Conservation (phyloP, 805 yeast genomes). For the Schizosaccharomyces octosporus region DNA sequence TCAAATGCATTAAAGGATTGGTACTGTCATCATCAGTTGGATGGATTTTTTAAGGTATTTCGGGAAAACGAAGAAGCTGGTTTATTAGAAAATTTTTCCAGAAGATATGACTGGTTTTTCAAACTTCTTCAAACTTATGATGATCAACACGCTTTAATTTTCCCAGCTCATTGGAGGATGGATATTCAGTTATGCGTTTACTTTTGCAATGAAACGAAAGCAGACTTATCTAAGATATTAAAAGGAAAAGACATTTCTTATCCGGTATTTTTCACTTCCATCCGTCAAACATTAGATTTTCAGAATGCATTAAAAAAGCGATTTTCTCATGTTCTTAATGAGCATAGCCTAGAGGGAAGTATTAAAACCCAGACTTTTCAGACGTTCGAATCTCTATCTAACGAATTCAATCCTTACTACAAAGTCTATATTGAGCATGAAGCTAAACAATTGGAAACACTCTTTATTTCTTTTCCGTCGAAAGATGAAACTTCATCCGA, state of each 20-base stretch:
- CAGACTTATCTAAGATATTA: constrained; percentile 35
- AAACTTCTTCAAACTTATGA: constrained; percentile 39
- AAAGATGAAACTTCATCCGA: constrained; percentile 25
- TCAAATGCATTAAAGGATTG: constrained; percentile 39
- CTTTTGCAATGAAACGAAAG: constrained; percentile 46
- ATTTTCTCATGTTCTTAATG: constrained; percentile 11
- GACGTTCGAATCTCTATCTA: constrained; percentile 25
- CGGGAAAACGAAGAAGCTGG: constrained; percentile 78
- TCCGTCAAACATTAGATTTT: constrained; percentile 62
- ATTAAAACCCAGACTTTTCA: neutral
- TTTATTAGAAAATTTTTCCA: constrained; percentile 57
- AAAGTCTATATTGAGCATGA: constrained; percentile 73
- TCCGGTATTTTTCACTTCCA: constrained; percentile 37
- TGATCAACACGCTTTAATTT: constrained; percentile 25
- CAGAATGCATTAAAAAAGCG: constrained; percentile 47
- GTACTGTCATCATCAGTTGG: constrained; percentile 45
- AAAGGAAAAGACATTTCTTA: constrained; percentile 22
- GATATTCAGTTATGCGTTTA: constrained; percentile 30
- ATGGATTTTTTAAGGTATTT: constrained; percentile 56
- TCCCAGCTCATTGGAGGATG: constrained; percentile 54
- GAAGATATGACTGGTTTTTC: constrained; percentile 63
- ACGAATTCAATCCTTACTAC: constrained; percentile 64
- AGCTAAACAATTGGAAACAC: constrained; percentile 18
- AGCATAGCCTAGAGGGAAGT: neutral
- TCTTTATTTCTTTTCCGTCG: constrained; percentile 14